These are phyloP conservation scores for Cytospora schulzeri DNA, from an alignment of 2,329 filamentous ascomycete genomes.

Conservation along the genomic window DNA sequence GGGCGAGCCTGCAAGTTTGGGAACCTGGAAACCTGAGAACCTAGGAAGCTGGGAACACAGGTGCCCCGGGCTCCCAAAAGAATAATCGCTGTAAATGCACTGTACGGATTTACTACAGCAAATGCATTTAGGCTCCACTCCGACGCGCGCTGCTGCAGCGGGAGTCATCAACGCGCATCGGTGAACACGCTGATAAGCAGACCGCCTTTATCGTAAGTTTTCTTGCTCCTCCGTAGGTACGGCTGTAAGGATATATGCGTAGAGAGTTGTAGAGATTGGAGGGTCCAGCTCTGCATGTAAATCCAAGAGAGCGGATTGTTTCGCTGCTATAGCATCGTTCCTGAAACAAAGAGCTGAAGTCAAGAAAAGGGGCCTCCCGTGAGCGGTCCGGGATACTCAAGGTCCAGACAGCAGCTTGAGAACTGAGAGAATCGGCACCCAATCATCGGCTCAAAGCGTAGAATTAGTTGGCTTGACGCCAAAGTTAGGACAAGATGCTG, in stretches of 20 bases:
- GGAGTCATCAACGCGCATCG: slow-evolving; percentile 18
- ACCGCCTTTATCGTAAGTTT: slow-evolving; percentile 27
- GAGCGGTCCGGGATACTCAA: slow-evolving; percentile 2
- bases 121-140: slow-evolving; percentile 10
- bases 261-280: not conserved
- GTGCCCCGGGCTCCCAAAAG: slow-evolving; percentile 3
- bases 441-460: slow-evolving; percentile 1
- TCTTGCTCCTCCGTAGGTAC: not conserved
- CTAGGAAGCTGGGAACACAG: too few relatives aligned
- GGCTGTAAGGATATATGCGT: not conserved
- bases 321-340: slow-evolving; percentile 1
- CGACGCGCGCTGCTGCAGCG: slow-evolving; percentile 19
- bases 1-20: slow-evolving; percentile 14
- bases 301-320: not conserved
- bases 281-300: slow-evolving; percentile 1
- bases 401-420: slow-evolving; percentile 16
- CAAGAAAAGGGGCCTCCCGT: slow-evolving; percentile 6
- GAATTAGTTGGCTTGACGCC: not conserved
- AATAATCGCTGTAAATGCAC: slow-evolving; percentile 19
- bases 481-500: not conserved
- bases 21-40: too few relatives aligned
- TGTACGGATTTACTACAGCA: slow-evolving; percentile 20
- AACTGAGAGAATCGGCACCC: slow-evolving; percentile 14
- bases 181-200: slow-evolving; percentile 26
- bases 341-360: slow-evolving; percentile 17